Base-by-base conservation (phyloP, 2,329 filamentous ascomycete species). In the Tolypocladium guangdongense region DNA sequence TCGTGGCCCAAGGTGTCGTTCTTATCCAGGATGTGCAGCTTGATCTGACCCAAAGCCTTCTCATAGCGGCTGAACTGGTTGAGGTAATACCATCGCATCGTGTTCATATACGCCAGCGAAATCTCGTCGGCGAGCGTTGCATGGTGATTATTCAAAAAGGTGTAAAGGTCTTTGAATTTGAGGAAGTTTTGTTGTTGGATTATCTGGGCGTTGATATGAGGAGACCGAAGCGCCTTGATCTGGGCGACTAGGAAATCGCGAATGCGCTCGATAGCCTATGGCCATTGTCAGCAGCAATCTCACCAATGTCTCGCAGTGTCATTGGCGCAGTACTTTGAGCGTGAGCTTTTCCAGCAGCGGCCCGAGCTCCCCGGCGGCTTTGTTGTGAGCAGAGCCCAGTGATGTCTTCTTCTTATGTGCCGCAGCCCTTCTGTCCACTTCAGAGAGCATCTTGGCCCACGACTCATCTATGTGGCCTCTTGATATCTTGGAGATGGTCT, bases 51-150 rank as follows among this genome's bases (percentile, higher is more conserved):
- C 7, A 99, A 76, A 0, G 93, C 85, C 61, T 85, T 84, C 58
- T 87, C 83, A 68, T 99, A 99, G 36, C 92, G 84, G 4, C 82
- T 84, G 65, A 99, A 99, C 67, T 96, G 89, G 59, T 87, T 93
- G 52, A 87, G 73, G 66, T 97, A 97, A 65, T 99, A 99, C 93
- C 93, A 99, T 52, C 90, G 83, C 90, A 99, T 99, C 0, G 95
- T 99, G 67, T 96, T 96, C 73, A 95, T 86, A 64, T 99, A 99
- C 4, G 95, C 93, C 66, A 90, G 87, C 10, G 84, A 84, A 59
- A 99, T 95, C 68, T 99, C 89, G 52, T 91, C 86, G 10, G 89
- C 90, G 7, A 99, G 81, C n/a, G 82, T 78, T 1, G 87, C 75
- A 62, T 97, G 90, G 59, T 92, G 87, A 60, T 82, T 84, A 55